Percentiles rank a stretch among this genome's conserved stretches.
Conservation (phyloP, 176 grass and related monocot species). For the Carex cristatella region DNA sequence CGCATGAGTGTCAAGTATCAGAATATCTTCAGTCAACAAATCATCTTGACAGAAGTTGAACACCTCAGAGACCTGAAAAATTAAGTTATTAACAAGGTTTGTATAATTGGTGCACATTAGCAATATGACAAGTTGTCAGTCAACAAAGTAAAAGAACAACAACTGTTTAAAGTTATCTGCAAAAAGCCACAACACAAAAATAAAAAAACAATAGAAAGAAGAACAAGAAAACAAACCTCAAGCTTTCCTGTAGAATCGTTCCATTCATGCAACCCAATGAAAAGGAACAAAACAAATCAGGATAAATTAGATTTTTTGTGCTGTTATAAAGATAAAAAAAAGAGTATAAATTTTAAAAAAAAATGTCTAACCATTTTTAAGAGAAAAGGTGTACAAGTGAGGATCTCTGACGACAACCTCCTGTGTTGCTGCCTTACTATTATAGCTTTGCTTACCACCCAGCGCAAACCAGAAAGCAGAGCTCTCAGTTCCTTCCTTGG, state of each 20-base stretch:
- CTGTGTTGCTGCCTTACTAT: constrained; percentile 45
- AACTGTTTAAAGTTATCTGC: background rate
- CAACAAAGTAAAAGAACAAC: background rate
- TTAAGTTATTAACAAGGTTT: constrained; percentile 13
- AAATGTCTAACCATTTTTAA: constrained; percentile 71
- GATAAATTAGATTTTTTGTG: constrained; percentile 6
- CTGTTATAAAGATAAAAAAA: constrained; percentile 15
- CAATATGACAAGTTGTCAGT: constrained; percentile 21
- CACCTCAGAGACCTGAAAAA: constrained; percentile 63
- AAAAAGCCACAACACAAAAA: constrained; percentile 4
- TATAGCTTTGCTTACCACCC: constrained; percentile 89
- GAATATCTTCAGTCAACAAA: constrained; percentile 92
- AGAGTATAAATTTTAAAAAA: constrained; percentile 1
- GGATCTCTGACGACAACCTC: constrained; percentile 75
- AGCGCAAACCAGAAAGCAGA: constrained; percentile 98
- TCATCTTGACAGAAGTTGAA: constrained; percentile 99
- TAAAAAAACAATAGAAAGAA: constrained; percentile 13
- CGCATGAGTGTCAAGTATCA: constrained; percentile 83
- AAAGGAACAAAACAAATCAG: constrained; percentile 31
- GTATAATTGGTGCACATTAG: background rate
- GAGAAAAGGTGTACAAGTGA: constrained; percentile 80
- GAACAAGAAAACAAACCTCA: constrained; percentile 46
- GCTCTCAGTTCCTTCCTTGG: constrained; percentile 92
- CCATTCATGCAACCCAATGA: constrained; percentile 25
- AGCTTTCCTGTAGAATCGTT: constrained; percentile 54